Base-by-base conservation (phyloP, 2,329 filamentous ascomycete genomes). In the Rhynchosporium secalis region DNA sequence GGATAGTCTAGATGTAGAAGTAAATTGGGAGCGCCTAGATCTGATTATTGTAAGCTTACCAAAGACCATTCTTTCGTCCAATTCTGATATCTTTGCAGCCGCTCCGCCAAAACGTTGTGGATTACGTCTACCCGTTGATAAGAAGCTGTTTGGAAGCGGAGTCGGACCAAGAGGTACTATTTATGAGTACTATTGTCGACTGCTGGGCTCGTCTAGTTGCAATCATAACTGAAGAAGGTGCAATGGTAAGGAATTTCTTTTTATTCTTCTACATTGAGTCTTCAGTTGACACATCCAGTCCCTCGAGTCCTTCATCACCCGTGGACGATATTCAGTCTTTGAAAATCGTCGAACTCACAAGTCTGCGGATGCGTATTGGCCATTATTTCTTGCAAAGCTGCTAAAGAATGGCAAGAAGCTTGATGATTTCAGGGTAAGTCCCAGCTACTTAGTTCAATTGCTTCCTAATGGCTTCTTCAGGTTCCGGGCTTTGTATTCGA, bases 301-400 rank as follows among this genome's bases (percentile, higher is more conserved):
- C 29, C 61, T 66, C 15, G 20, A 51, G 15, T 49, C 62, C 33
- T 61, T 69, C 47, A 28, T 66, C 13, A 7, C 51, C 45, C 51
- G 45, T 58, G 66, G 69, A 61, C 70, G 68, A 64, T 71, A 68
- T 60, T 65, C 66, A 15, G 62, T 71, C 2, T 72, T 73, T 61
- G 61, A 67, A 10, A 67, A 78, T 72, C 75, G 76, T 49, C 75
- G 1, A 74, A 79, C 20, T 78, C 81, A 64, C 82, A 85, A 71
- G 75, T 75, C 38, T 59, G 71, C 15, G 77, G 80, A 41, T 29
- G 80, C 79, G 58, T 83, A 83, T 63, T 76, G 78, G 41, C 69
- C 79, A 0, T 75, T 86, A 7, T 86, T 86, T 67, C 70, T 86
- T 29, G 74, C 78, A 2, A 78, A 76, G 0, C 72, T 87, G 8